Evolutionary conservation across 176 grass and related monocot species (phyloP), one percentile per base, ranked within the genome.

Genomic region (Aegilops longissima): DNA sequence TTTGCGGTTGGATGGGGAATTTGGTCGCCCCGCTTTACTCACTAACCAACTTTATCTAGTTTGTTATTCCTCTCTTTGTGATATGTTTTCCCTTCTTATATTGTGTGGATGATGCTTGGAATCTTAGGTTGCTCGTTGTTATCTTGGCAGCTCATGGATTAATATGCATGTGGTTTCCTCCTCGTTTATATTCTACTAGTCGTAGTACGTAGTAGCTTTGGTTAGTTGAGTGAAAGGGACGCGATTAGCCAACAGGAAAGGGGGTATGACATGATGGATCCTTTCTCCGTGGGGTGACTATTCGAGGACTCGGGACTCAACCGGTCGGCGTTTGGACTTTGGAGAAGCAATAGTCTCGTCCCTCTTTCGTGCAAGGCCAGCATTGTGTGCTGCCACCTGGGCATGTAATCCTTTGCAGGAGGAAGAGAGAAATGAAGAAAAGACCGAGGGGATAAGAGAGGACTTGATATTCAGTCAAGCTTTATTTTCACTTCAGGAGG

Each of bases 1-100:
- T 81, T 88, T 88, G 85, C 85, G 76, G 85, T 91, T 91, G 89
- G 85, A 87, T 21, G 69, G 51, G 80, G 85, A 91, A 85, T 91
- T 91, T 81, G 70, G 81, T 81, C 77, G 80, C 70, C 81, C n/a
- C 31, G 70, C 85, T 91, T 91, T 87, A 31, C 67, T 40, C 51
- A 33, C 81, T 81, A 62, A 87, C 81, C 85, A 35, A 18, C 78
- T 80, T 45, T 79, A 73, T 61, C 5, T 27, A 3, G 2, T 11
- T 61, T 74, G 56, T 59, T 42, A 4, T 83, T 56, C 23, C 39
- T 40, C 2, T 40, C 9, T 40, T 40, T 14, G 30, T 80, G 34
- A 3, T 35, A 80, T 56, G 3, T 75, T 33, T 67, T 14, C 9
- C 1, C 0, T 76, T 25, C 25, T 35, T 76, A 44, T 82, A 34